phyloP scores from a whole-genome alignment of 106 monocot species.

The Apostasia shenzhenica region DNA sequence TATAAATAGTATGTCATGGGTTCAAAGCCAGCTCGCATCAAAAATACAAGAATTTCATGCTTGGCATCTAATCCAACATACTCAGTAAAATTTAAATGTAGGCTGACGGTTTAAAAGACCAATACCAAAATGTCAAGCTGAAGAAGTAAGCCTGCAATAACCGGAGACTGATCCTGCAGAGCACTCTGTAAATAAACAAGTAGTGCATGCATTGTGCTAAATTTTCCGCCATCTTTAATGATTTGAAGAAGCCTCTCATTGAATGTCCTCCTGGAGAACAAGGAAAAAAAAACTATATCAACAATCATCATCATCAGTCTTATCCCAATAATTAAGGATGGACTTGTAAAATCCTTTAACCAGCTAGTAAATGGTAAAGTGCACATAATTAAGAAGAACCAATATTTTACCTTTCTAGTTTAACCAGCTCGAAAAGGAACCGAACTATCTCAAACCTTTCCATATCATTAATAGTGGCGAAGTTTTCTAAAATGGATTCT shows the following conservation, averaged over 20 bases:
- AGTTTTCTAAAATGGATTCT: conserved; percentile 27
- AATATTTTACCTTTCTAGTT: conserved; percentile 30
- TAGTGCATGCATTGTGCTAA: conserved; percentile 51
- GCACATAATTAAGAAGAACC: too few species aligned
- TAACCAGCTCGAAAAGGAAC: conserved; percentile 41
- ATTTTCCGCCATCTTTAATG: conserved; percentile 35
- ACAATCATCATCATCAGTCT: neutral
- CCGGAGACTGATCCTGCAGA: conserved; percentile 38
- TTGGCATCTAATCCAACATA: too few species aligned
- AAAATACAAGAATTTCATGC: too few species aligned
- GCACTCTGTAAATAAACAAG: conserved; percentile 43
- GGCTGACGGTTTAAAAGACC: neutral
- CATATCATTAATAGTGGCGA: conserved; percentile 18
- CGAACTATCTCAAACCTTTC: conserved; percentile 36
- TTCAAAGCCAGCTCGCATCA: too few species aligned
- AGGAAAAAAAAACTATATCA: neutral
- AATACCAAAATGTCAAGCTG: conserved; percentile 57
- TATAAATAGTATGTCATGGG: too few species aligned
- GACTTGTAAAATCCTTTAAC: too few species aligned
- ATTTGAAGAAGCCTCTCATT: conserved; percentile 35
- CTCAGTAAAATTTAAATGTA: too few species aligned
- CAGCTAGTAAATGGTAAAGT: too few species aligned
- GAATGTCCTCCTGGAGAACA: conserved; percentile 24
- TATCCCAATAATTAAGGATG: too few species aligned
- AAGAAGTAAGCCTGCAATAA: conserved; percentile 50